These are phyloP conservation scores for Exophiala calicioides DNA, from an alignment of 2,329 filamentous ascomycete species.

Conservation along the genomic window DNA sequence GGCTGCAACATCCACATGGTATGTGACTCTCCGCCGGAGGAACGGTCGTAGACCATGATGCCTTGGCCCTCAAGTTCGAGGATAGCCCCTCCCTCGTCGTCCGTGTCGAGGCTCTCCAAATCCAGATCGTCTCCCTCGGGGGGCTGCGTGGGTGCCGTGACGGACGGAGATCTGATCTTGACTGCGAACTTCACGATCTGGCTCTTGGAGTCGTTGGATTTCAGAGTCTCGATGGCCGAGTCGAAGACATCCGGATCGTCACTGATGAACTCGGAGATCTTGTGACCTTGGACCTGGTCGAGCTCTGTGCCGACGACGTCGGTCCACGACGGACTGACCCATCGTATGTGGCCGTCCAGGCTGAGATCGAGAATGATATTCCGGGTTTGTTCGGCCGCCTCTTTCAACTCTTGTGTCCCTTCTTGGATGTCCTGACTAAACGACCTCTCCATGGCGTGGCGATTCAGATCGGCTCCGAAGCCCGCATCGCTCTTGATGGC, in stretches of 20 bases:
- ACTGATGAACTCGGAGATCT: conserved; percentile 78
- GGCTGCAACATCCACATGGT: conserved; percentile 99
- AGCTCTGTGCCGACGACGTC: conserved; percentile 83
- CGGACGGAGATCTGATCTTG: conserved; percentile 68
- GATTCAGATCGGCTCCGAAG: conserved; percentile 28
- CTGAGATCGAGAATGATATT: conserved; percentile 96
- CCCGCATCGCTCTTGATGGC: conserved; percentile 48
- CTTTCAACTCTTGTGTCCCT: conserved; percentile 88
- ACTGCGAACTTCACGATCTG: conserved; percentile 83
- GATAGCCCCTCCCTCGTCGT: conserved; percentile 35
- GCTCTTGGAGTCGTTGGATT: conserved; percentile 88
- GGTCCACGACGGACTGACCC: conserved; percentile 94
- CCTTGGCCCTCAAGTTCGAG: conserved; percentile 92
- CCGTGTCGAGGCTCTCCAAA: conserved; percentile 36
- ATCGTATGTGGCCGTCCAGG: conserved; percentile 85
- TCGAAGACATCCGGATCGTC: conserved; percentile 79
- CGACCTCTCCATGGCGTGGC: conserved; percentile 56
- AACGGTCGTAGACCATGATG: conserved; percentile 94
- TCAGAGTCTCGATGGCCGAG: conserved; percentile 83
- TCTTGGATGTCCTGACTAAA: conserved; percentile 88
- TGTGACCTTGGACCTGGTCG: conserved; percentile 70
- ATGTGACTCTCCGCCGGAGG: conserved; percentile 75
- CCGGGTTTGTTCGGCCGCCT: conserved; percentile 92
- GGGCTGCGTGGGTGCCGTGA: conserved; percentile 50
- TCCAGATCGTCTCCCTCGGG: conserved; percentile 35